These are phyloP conservation scores for Taxillus chinensis DNA, from an alignment of 164 flowering plant genomes.

Conservation along the genomic window DNA sequence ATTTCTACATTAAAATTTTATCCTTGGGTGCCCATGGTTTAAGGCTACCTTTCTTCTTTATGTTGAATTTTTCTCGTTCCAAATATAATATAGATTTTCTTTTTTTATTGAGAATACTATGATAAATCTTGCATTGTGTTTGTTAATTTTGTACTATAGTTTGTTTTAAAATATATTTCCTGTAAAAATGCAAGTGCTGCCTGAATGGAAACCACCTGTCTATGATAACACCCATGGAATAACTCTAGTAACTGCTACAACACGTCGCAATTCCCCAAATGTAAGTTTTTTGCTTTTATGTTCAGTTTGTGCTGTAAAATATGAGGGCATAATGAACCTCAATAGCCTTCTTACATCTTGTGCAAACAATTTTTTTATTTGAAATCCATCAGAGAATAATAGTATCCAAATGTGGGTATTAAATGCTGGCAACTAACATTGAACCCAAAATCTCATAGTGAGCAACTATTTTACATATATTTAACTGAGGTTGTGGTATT, in stretches of 20 bases:
- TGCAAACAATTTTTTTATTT: not conserved
- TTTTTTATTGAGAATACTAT: not conserved
- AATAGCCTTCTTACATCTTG: not conserved
- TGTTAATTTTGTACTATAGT: too few species aligned
- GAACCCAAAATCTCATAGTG: too few species aligned
- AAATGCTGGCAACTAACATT: too few species aligned
- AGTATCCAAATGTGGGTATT: too few species aligned
- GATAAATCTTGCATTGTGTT: too few species aligned
- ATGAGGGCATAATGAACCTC: not conserved
- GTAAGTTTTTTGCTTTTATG: slow-evolving; percentile 31
- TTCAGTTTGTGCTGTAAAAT: not conserved
- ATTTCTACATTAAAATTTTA: too few species aligned
- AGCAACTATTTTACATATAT: too few species aligned
- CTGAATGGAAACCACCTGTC: slow-evolving; percentile 98
- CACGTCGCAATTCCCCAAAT: slow-evolving; percentile 96
- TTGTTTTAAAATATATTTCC: not conserved
- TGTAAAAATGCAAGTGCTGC: slow-evolving; percentile 51
- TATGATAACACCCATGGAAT: slow-evolving; percentile 78
- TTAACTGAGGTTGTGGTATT: too few species aligned
- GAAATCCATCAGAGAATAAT: too few species aligned
- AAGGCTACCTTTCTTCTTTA: too few species aligned
- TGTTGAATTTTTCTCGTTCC: too few species aligned
- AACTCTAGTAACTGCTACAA: slow-evolving; percentile 83
- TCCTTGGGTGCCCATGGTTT: too few species aligned
- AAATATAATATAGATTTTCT: not conserved